Evolutionary conservation across 345 rosid species (phyloP).

Genomic region (Rubroshorea leprosula): DNA sequence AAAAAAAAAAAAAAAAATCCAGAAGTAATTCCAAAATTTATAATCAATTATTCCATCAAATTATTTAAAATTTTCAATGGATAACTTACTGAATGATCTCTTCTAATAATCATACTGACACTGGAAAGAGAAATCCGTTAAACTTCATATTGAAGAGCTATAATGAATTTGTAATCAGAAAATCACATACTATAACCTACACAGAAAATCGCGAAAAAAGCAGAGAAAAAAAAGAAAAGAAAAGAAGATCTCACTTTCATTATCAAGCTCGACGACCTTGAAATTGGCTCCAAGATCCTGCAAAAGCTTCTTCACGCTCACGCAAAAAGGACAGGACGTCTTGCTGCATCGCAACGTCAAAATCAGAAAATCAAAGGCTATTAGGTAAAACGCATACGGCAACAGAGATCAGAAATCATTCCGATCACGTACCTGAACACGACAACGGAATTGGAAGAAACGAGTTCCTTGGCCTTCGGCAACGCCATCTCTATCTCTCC

Average conservation of each 20-base stretch:
- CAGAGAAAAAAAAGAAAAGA: neutral
- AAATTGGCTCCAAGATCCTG: conserved; percentile 25
- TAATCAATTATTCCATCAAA: too few relatives aligned
- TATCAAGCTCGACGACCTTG: conserved; percentile 29
- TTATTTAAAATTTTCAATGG: too few relatives aligned
- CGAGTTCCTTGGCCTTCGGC: conserved; percentile 40
- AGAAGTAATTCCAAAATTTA: too few relatives aligned
- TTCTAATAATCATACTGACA: too few relatives aligned
- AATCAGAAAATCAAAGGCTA: neutral
- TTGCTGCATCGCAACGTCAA: conserved; percentile 8
- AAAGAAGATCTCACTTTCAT: conserved; percentile 20
- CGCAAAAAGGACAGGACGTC: conserved; percentile 28
- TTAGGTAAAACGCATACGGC: neutral
- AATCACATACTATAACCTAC: neutral
- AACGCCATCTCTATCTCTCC: conserved; percentile 27
- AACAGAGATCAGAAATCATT: neutral
- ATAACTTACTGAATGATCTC: too few relatives aligned
- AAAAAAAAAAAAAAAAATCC: too few relatives aligned
- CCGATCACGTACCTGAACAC: conserved; percentile 38
- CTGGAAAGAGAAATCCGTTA: too few relatives aligned
- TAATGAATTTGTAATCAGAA: neutral
- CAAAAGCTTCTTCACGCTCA: conserved; percentile 32
- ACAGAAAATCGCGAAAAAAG: neutral
- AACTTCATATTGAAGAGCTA: too few relatives aligned
- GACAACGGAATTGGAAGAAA: conserved; percentile 41